Evolutionary conservation across 768 basidiomycete species (phyloP).

Genomic region (Agaricus subrufescens): DNA sequence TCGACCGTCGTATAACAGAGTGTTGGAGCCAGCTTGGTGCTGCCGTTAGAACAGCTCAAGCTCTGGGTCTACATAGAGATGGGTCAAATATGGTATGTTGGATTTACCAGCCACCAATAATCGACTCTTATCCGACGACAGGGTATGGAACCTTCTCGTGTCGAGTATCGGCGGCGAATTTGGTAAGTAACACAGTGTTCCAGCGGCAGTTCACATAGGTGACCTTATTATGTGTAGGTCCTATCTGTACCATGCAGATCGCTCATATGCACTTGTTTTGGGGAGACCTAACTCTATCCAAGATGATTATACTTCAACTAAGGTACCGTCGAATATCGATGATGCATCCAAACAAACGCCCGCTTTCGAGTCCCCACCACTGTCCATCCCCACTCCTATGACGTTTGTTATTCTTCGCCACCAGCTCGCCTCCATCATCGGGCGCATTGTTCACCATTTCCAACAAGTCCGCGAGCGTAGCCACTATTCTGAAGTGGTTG

Average conservation of each 20-base stretch:
- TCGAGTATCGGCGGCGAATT: constrained; percentile 86
- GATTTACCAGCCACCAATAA: background rate
- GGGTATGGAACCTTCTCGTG: constrained; percentile 70
- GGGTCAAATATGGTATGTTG: constrained; percentile 69
- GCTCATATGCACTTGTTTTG: constrained; percentile 86
- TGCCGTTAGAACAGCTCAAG: constrained; percentile 89
- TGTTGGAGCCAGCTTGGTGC: constrained; percentile 96
- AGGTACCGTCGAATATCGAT: constrained; percentile 68
- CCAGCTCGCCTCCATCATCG: constrained; percentile 78
- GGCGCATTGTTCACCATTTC: constrained; percentile 89
- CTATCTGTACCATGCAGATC: constrained; percentile 90
- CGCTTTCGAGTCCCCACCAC: constrained; percentile 47
- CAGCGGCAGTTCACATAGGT: background rate
- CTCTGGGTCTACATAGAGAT: constrained; percentile 89
- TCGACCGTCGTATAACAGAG: constrained; percentile 86
- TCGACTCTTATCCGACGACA: constrained; percentile 20
- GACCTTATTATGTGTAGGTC: constrained; percentile 41
- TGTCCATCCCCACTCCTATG: constrained; percentile 73
- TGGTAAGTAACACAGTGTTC: constrained; percentile 46
- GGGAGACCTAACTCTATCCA: constrained; percentile 89
- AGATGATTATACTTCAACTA: constrained; percentile 83
- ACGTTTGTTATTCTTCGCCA: constrained; percentile 88
- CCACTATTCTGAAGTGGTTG: constrained; percentile 79
- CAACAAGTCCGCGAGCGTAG: constrained; percentile 76
- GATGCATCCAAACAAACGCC: constrained; percentile 45